Evolutionary conservation across 176 grass and related monocot species (phyloP).

Genomic region (Musa itinerans): DNA sequence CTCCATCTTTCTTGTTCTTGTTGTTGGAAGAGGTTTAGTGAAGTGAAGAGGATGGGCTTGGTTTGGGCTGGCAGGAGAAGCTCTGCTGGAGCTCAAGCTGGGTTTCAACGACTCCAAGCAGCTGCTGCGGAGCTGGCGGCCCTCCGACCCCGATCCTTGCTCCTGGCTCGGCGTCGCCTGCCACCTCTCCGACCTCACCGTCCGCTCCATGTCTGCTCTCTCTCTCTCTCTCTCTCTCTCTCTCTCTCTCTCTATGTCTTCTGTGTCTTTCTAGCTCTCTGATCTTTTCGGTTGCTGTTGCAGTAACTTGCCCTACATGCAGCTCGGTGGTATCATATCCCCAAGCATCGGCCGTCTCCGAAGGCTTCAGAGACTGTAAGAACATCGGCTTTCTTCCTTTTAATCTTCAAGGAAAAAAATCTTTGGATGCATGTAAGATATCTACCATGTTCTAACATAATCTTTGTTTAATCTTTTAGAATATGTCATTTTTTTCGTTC

Average conservation of each 20-base stretch:
- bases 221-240: conserved; percentile 68
- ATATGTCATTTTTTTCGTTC: not conserved
- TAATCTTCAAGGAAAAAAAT: not conserved
- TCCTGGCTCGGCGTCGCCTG: conserved; percentile 84
- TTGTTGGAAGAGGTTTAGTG: too few relatives aligned
- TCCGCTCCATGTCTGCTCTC: conserved; percentile 65
- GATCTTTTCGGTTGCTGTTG: not conserved
- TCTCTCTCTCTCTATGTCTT: not conserved
- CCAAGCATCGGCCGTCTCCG: conserved; percentile 70
- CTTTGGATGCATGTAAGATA: not conserved
- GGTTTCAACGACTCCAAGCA: conserved; percentile 68
- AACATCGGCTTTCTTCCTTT: not conserved
- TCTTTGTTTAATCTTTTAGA: not conserved
- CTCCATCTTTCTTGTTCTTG: not conserved
- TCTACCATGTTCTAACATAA: too few relatives aligned
- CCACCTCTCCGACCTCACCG: conserved; percentile 88
- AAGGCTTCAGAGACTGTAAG: conserved; percentile 78
- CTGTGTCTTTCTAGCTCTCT: not conserved
- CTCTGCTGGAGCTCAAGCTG: conserved; percentile 60
- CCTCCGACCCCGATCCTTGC: conserved; percentile 51
- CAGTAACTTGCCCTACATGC: conserved; percentile 94
- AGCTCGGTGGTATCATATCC: conserved; percentile 80
- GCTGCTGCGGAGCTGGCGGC: conserved; percentile 60
- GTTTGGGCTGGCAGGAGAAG: conserved; percentile 36
- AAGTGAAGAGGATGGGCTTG: not conserved